These are phyloP conservation scores for Neospora caninum DNA, from an alignment of 169 alveolate species.

Conservation along the genomic window DNA sequence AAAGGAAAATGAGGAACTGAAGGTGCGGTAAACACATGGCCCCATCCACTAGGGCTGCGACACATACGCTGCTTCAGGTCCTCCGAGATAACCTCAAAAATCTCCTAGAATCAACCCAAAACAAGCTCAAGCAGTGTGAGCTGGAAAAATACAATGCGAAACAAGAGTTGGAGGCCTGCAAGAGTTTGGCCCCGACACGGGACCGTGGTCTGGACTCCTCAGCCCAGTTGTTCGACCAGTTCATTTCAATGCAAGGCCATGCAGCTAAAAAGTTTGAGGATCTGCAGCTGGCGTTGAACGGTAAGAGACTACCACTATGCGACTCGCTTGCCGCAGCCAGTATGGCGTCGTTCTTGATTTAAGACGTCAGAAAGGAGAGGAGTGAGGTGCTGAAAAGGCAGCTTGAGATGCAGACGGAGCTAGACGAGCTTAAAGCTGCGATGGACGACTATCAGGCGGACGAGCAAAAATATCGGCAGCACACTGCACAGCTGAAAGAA, in stretches of 20 bases:
- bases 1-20: conserved; percentile 16
- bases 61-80: neutral
- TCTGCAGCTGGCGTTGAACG: neutral
- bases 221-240: neutral
- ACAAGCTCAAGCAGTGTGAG: neutral
- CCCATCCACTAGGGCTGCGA: neutral
- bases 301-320: neutral
- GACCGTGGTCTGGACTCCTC: conserved; percentile 15
- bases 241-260: neutral
- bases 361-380: neutral
- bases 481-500: neutral
- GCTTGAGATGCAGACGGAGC: neutral
- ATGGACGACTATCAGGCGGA: neutral
- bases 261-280: neutral
- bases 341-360: neutral
- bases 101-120: neutral
- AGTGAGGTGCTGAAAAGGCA: neutral
- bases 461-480: neutral
- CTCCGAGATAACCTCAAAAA: neutral
- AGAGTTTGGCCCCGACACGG: neutral
- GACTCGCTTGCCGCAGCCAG: neutral
- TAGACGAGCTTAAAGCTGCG: neutral
- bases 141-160: neutral
- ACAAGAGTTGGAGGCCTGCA: conserved; percentile 11
- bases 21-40: neutral